These are phyloP conservation scores for Ceriops zippeliana DNA, from an alignment of 345 rosid genomes.

Conservation along the genomic window DNA sequence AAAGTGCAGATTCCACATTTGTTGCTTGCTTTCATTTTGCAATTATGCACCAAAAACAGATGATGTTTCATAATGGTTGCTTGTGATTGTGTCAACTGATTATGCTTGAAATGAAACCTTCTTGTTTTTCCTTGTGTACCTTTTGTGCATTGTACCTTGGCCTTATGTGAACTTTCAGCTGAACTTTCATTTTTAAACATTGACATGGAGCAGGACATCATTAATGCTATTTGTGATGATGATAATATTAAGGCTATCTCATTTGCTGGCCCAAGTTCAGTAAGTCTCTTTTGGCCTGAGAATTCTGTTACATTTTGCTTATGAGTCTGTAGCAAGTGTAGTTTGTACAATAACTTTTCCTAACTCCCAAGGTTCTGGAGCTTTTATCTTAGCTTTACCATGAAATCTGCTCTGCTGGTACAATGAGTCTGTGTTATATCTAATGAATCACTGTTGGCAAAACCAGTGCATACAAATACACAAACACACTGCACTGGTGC, in stretches of 20 bases:
- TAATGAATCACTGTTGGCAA: too few relatives aligned
- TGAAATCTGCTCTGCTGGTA: too few relatives aligned
- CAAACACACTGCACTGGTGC: too few relatives aligned
- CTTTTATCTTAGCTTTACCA: too few relatives aligned
- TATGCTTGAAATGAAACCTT: neutral
- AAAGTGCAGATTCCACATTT: neutral
- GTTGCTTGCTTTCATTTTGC: neutral
- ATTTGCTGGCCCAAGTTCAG: constrained; percentile 35
- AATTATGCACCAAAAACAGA: neutral
- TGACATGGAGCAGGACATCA: constrained; percentile 37
- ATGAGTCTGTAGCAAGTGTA: neutral
- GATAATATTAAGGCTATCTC: constrained; percentile 50
- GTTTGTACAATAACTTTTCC: too few relatives aligned
- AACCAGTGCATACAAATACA: too few relatives aligned
- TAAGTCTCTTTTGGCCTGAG: constrained; percentile 21
- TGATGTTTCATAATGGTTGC: neutral
- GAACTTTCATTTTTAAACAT: constrained; percentile 1
- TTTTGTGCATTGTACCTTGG: neutral
- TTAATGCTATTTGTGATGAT: constrained; percentile 45
- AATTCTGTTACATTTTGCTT: neutral
- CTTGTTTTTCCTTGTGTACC: neutral
- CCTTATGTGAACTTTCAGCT: neutral
- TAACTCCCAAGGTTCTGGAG: too few relatives aligned
- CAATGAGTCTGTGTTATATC: too few relatives aligned
- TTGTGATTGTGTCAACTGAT: neutral